phyloP scores from a whole-genome alignment of 352 stramenopile genomes.

The Blastocystis sp. region DNA sequence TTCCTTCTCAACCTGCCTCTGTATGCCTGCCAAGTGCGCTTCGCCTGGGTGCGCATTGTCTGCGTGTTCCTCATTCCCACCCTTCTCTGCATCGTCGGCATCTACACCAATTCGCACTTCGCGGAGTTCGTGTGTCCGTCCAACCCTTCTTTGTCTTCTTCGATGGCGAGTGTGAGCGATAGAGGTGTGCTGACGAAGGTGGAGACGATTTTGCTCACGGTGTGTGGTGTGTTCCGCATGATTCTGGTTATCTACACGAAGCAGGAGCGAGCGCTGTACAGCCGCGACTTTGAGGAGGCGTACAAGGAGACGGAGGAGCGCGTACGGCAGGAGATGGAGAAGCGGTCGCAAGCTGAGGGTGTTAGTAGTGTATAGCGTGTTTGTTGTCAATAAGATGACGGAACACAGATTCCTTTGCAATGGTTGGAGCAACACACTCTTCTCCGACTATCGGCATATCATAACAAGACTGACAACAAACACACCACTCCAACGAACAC shows the following conservation, averaged over 20 bases:
- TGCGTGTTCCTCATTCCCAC: background rate
- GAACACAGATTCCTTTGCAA: too few species aligned
- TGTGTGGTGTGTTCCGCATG: background rate
- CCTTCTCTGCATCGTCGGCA: background rate
- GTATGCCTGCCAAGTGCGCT: conserved; percentile 13
- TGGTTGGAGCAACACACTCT: too few species aligned
- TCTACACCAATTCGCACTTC: conserved; percentile 1
- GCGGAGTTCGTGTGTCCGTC: background rate
- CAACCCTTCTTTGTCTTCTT: background rate
- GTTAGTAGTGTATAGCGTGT: background rate
- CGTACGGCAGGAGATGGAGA: background rate
- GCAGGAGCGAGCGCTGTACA: conserved; percentile 39
- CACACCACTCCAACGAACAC: conserved; percentile 1
- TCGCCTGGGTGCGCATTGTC: background rate
- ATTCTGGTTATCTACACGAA: background rate
- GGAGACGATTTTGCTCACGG: conserved; percentile 22
- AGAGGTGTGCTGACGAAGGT: background rate
- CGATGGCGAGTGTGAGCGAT: background rate
- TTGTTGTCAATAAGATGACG: background rate
- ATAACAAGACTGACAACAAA: conserved; percentile 3
- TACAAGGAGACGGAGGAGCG: conserved; percentile 35
- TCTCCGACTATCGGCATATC: too few species aligned
- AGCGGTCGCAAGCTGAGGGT: background rate
- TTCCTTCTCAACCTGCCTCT: conserved; percentile 38
- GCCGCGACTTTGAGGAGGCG: conserved; percentile 48